Evolutionary conservation across 139 green algal genomes (phyloP).

Genomic region (Prasinococcaceae sp.): DNA sequence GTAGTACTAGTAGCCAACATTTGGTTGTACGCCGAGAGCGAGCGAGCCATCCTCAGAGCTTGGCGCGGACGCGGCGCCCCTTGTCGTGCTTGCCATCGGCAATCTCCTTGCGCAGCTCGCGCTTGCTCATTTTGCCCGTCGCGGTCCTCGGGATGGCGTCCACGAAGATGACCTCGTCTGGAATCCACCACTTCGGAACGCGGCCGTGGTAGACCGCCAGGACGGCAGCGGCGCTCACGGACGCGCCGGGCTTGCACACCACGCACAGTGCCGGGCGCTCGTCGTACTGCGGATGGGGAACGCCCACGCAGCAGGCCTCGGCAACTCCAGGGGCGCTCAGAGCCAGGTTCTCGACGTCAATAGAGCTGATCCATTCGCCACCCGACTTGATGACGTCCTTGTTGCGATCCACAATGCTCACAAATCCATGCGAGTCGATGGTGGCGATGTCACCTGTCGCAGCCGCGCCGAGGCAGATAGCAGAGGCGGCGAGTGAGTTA

Average conservation of each 20-base stretch:
- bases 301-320: neutral
- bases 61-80: no score
- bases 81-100: no score
- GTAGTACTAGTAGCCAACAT: no score
- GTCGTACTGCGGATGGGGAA: constrained; percentile 39
- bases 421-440: constrained; percentile 47
- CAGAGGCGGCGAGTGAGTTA: no score
- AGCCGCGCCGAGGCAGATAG: no score
- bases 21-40: no score
- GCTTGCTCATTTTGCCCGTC: constrained; percentile 61
- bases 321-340: neutral
- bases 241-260: neutral
- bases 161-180: constrained; percentile 53
- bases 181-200: constrained; percentile 38
- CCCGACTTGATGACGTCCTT: constrained; percentile 78
- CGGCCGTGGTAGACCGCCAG: constrained; percentile 17
- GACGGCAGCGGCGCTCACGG: neutral
- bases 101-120: no score
- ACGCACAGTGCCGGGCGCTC: constrained; percentile 40
- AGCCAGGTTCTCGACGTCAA: constrained; percentile 32
- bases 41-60: no score
- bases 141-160: constrained; percentile 56
- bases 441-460: constrained; percentile 59
- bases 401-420: constrained; percentile 50
- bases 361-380: constrained; percentile 50